Evolutionary conservation across 164 flowering plant species (phyloP).

Genomic region (Stephania yunnanensis): DNA sequence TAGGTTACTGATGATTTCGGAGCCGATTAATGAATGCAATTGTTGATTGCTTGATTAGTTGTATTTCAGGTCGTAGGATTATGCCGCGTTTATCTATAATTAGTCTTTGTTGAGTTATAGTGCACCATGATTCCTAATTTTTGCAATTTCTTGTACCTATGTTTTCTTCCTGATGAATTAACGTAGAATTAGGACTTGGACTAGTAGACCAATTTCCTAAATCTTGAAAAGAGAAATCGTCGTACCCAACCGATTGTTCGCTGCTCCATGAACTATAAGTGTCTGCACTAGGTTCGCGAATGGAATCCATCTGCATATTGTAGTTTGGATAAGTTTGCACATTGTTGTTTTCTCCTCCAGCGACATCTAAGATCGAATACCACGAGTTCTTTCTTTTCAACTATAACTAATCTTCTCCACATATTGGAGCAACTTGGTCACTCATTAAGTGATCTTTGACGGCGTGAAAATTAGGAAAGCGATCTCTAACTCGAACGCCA

Average conservation of each 20-base stretch:
- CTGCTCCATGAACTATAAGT: not conserved
- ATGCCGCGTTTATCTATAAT: not conserved
- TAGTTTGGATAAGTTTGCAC: not conserved
- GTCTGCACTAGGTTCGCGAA: not conserved
- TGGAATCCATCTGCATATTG: not conserved
- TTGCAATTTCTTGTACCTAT: not conserved
- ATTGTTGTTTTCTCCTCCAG: not conserved
- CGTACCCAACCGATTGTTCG: not conserved
- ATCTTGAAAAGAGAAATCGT: not conserved
- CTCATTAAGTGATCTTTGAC: slow-evolving; percentile 8
- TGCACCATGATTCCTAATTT: not conserved
- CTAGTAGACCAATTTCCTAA: not conserved
- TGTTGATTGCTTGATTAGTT: not conserved
- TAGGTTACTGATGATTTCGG: not conserved
- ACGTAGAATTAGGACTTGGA: not conserved
- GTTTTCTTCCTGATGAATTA: not conserved
- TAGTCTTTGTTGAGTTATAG: not conserved
- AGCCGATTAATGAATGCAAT: not conserved
- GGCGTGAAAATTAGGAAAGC: no score
- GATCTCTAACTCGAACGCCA: not conserved
- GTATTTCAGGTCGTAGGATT: not conserved
- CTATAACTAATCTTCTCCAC: not conserved
- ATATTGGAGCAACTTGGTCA: not conserved
- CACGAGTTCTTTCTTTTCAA: slow-evolving; percentile 5
- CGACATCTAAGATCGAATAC: slow-evolving; percentile 4